Evolutionary conservation across 495 filamentous ascomycete genomes (phyloP).

Genomic region (Margaritispora aquatica): DNA sequence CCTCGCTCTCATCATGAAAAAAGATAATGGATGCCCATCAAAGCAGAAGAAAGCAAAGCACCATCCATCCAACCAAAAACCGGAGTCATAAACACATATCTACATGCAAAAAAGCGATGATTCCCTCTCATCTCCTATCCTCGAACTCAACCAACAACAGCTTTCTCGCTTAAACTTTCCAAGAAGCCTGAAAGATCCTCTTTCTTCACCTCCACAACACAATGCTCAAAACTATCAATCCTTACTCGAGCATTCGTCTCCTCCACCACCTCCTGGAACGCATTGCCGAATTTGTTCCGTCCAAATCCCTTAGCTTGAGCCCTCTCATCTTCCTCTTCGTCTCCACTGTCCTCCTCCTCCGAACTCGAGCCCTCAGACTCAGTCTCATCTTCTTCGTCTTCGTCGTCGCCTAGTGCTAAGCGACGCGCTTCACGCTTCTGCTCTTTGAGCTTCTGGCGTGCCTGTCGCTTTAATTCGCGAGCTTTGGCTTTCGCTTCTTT

Average conservation of each 20-base stretch:
- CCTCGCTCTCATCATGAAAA: neutral
- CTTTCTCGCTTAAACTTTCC: slow-evolving; percentile 85
- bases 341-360: slow-evolving; percentile 37
- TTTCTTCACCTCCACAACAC: slow-evolving; percentile 92
- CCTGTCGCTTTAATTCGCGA: slow-evolving; percentile 51
- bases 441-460: slow-evolving; percentile 55
- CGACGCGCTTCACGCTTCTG: slow-evolving; percentile 45
- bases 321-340: slow-evolving; percentile 55
- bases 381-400: slow-evolving; percentile 51
- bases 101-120: slow-evolving; percentile 10
- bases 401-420: slow-evolving; percentile 40
- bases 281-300: slow-evolving; percentile 83
- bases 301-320: slow-evolving; percentile 55
- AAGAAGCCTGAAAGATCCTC: slow-evolving; percentile 90
- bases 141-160: slow-evolving; percentile 67
- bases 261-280: slow-evolving; percentile 90
- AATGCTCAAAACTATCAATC: slow-evolving; percentile 96
- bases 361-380: slow-evolving; percentile 53
- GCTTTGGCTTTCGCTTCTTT: slow-evolving; percentile 55
- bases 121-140: neutral
- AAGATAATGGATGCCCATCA: neutral
- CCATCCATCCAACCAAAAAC: neutral
- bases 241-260: slow-evolving; percentile 86
- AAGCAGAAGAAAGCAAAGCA: neutral
- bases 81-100: slow-evolving; percentile 24